phyloP scores from a whole-genome alignment of 2,329 filamentous ascomycete genomes.

The Paraphaeosphaeria sporulosa region DNA sequence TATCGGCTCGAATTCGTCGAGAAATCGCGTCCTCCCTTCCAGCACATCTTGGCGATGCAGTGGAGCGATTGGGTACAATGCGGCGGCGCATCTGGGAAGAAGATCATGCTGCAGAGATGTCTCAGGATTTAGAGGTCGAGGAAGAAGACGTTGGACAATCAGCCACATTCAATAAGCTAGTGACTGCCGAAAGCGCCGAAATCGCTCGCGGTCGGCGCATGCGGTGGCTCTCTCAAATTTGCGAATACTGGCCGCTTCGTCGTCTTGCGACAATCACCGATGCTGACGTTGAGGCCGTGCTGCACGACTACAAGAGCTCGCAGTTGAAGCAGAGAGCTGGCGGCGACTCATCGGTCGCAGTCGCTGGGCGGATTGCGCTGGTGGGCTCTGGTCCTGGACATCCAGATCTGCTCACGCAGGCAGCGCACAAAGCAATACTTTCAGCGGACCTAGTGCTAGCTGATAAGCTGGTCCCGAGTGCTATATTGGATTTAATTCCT shows the following conservation, averaged over 20 bases:
- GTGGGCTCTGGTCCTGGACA: conserved; percentile 93
- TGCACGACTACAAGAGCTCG: conserved; percentile 71
- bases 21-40: conserved; percentile 87
- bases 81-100: conserved; percentile 53
- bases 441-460: conserved; percentile 80
- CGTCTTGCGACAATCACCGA: conserved; percentile 82
- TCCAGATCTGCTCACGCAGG: conserved; percentile 86
- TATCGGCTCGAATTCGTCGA: conserved; percentile 85
- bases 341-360: conserved; percentile 28
- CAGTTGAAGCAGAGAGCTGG: conserved; percentile 41
- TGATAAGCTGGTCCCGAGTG: conserved; percentile 84
- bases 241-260: conserved; percentile 96
- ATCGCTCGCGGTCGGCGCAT: conserved; percentile 81
- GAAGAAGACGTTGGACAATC: conserved; percentile 76
- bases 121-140: conserved; percentile 56
- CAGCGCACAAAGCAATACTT: conserved; percentile 78
- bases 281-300: conserved; percentile 76
- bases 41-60: conserved; percentile 75
- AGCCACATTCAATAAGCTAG: conserved; percentile 82
- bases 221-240: conserved; percentile 94
- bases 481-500: conserved; percentile 87
- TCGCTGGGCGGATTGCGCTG: conserved; percentile 77
- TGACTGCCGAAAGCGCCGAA: conserved; percentile 76
- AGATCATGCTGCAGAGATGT: conserved; percentile 60
- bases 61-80: conserved; percentile 73